These are phyloP conservation scores for Trichosanthes truncata DNA, from an alignment of 306 rosid species.

Conservation along the genomic window DNA sequence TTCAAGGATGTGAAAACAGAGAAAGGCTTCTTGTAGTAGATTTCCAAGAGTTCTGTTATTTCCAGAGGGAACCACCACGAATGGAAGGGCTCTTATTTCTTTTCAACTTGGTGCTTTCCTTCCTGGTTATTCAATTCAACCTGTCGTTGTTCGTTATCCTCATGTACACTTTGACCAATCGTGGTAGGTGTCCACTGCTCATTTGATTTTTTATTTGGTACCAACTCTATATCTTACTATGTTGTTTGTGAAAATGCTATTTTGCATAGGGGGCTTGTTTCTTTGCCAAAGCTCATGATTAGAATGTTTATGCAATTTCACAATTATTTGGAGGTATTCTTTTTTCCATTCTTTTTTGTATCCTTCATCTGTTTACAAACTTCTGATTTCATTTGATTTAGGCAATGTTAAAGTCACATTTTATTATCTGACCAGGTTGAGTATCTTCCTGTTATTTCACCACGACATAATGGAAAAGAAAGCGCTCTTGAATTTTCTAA, in stretches of 20 bases:
- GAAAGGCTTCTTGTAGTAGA: constrained; percentile 72
- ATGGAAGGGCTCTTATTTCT: constrained; percentile 77
- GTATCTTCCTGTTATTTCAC: constrained; percentile 80
- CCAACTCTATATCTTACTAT: constrained; percentile 4
- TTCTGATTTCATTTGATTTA: constrained; percentile 6
- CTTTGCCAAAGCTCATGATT: constrained; percentile 74
- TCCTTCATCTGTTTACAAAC: constrained; percentile 4
- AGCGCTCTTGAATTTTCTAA: constrained; percentile 54
- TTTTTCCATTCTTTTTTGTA: neutral
- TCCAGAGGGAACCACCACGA: constrained; percentile 98
- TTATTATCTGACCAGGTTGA: constrained; percentile 62
- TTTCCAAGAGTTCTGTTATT: constrained; percentile 89
- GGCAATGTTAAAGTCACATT: constrained; percentile 9
- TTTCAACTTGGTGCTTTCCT: constrained; percentile 97
- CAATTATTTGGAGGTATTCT: constrained; percentile 81
- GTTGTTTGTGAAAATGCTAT: neutral
- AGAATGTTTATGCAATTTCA: constrained; percentile 97
- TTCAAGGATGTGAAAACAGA: constrained; percentile 98
- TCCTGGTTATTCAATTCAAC: constrained; percentile 78
- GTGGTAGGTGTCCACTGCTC: constrained; percentile 46
- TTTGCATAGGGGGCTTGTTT: constrained; percentile 63
- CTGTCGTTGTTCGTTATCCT: constrained; percentile 85
- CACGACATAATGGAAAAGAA: constrained; percentile 60
- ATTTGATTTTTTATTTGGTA: constrained; percentile 15
- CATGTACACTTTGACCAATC: constrained; percentile 97